phyloP scores from a whole-genome alignment of 352 stramenopile genomes.

The Phytophthora palmivora region DNA sequence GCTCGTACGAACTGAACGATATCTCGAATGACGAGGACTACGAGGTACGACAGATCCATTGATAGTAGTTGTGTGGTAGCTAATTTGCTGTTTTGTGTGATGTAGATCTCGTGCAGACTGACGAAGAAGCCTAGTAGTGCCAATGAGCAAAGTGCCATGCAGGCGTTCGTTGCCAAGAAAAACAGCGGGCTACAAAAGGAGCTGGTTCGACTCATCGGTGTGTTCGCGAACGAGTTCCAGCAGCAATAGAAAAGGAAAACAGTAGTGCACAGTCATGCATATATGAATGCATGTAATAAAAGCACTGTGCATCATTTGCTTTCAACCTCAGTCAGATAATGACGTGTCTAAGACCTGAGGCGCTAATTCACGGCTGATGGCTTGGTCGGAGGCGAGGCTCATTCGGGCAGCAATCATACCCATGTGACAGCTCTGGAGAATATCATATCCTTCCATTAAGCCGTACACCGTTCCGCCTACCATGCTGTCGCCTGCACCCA shows the following conservation, averaged over 20 bases:
- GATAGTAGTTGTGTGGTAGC: not conserved
- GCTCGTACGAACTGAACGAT: conserved; percentile 79
- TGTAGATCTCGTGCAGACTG: conserved; percentile 64
- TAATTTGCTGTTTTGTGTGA: conserved; percentile 2
- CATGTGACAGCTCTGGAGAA: conserved; percentile 74
- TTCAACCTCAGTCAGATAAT: conserved; percentile 1
- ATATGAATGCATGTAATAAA: too few species aligned
- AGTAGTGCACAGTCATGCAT: conserved; percentile 22
- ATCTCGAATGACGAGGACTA: conserved; percentile 91
- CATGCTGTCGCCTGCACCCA: conserved; percentile 64
- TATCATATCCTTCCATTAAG: conserved; percentile 61
- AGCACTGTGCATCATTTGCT: conserved; percentile 11
- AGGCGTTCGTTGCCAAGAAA: conserved; percentile 58
- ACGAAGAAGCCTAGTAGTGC: conserved; percentile 57
- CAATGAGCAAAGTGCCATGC: conserved; percentile 50
- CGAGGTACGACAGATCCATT: conserved; percentile 52
- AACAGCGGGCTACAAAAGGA: conserved; percentile 69
- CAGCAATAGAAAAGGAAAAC: conserved; percentile 56
- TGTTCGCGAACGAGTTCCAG: conserved; percentile 74
- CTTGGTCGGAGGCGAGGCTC: conserved; percentile 68
- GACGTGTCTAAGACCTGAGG: conserved; percentile 39
- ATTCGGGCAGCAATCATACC: conserved; percentile 79
- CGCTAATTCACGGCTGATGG: conserved; percentile 66
- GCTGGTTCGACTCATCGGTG: conserved; percentile 60
- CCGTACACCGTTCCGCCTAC: conserved; percentile 83